Conservation (phyloP, 306 rosid species). For the Chamaecrista fasciculata region DNA sequence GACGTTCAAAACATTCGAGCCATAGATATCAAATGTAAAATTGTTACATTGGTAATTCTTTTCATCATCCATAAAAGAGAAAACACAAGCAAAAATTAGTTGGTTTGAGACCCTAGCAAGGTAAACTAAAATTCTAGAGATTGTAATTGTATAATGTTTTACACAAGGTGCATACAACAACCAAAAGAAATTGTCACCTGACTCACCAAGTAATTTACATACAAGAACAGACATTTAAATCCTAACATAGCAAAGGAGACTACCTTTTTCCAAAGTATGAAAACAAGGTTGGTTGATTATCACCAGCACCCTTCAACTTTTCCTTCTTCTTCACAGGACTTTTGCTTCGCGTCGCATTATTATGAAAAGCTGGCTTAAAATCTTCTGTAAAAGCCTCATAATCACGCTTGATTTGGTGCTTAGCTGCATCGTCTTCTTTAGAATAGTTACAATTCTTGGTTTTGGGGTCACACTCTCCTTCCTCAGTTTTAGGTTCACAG, state of each 20-base stretch:
- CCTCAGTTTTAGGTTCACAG: slow-evolving; percentile 41
- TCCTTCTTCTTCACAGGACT: slow-evolving; percentile 60
- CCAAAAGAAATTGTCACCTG: slow-evolving; percentile 23
- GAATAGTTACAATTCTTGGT: slow-evolving; percentile 10
- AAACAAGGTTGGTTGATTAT: slow-evolving; percentile 67
- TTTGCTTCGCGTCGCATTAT: slow-evolving; percentile 27
- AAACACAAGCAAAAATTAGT: too few relatives aligned
- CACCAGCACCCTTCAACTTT: slow-evolving; percentile 43
- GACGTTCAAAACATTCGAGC: too few relatives aligned
- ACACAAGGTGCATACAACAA: background rate
- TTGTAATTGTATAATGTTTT: background rate
- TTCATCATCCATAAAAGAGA: too few relatives aligned
- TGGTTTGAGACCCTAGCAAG: too few relatives aligned
- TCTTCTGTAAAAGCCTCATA: slow-evolving; percentile 45
- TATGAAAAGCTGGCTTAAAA: slow-evolving; percentile 32
- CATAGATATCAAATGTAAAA: too few relatives aligned
- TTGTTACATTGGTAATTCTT: too few relatives aligned
- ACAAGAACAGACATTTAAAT: slow-evolving; percentile 12
- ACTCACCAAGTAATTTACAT: slow-evolving; percentile 22
- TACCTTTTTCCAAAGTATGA: slow-evolving; percentile 68
- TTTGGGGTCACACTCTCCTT: slow-evolving; percentile 34
- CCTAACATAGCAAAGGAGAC: slow-evolving; percentile 10
- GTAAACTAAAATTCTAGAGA: slow-evolving; percentile 10
- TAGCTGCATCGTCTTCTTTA: slow-evolving; percentile 30
- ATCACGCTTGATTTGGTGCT: slow-evolving; percentile 53